Percentiles rank a stretch among this genome's conserved stretches.
These are phyloP conservation scores for Macaranga tanarius DNA, from an alignment of 441 rosid species.

Conservation along the genomic window DNA sequence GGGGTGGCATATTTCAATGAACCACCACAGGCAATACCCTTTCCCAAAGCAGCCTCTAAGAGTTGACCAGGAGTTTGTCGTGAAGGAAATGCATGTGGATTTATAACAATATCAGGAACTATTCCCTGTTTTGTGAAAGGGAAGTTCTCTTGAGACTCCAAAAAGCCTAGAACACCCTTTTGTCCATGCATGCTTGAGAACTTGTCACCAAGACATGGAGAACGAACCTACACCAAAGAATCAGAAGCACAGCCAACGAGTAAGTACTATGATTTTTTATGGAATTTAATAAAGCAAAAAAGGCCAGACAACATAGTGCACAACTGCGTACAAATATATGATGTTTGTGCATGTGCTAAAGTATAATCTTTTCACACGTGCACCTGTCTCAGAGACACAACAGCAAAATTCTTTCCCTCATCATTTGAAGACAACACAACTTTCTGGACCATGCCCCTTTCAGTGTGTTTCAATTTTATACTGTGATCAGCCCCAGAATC, in stretches of 20 bases:
- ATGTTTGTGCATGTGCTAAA: not conserved
- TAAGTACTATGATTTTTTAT: not conserved
- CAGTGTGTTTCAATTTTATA: slow-evolving; percentile 85
- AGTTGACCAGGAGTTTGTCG: slow-evolving; percentile 97
- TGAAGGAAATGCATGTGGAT: slow-evolving; percentile 97
- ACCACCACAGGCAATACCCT: slow-evolving; percentile 82
- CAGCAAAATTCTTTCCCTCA: slow-evolving; percentile 85
- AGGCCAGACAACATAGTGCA: too few relatives aligned
- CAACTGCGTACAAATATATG: not conserved
- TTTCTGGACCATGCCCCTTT: slow-evolving; percentile 89
- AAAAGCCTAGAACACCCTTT: slow-evolving; percentile 89
- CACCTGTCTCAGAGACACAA: slow-evolving; percentile 89
- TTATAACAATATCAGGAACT: slow-evolving; percentile 88
- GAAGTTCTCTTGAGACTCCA: slow-evolving; percentile 91
- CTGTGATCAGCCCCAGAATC: slow-evolving; percentile 86
- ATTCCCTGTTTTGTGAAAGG: slow-evolving; percentile 90
- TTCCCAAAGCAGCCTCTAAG: slow-evolving; percentile 88
- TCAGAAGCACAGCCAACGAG: not conserved
- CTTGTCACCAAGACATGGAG: slow-evolving; percentile 93
- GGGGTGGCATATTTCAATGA: slow-evolving; percentile 74
- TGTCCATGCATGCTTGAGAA: slow-evolving; percentile 99
- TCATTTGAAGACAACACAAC: slow-evolving; percentile 88
- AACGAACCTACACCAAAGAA: slow-evolving; percentile 57
- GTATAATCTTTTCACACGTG: not conserved
- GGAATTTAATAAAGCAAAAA: not conserved